Conservation (phyloP, 495 filamentous ascomycete species). For the Lasiosphaeris hirsuta region DNA sequence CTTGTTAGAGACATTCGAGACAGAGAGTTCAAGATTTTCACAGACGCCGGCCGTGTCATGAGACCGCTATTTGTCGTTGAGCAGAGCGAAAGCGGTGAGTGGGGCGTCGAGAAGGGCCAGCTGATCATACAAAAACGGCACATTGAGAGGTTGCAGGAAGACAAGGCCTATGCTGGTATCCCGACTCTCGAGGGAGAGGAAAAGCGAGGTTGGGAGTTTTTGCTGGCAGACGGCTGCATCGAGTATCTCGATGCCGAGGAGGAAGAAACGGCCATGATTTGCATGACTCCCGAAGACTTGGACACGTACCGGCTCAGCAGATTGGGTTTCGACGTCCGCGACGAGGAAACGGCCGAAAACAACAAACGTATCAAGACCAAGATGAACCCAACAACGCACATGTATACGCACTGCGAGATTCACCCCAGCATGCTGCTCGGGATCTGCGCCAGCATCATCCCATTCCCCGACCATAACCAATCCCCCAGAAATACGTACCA, state of each 20-base stretch:
- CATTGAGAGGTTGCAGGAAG: constrained; percentile 58
- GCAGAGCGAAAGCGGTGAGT: constrained; percentile 63
- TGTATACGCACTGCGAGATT: constrained; percentile 97
- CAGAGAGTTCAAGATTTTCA: constrained; percentile 97
- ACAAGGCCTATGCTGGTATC: constrained; percentile 55
- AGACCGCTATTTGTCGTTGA: constrained; percentile 83
- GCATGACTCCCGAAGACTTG: constrained; percentile 95
- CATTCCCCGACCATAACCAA: constrained; percentile 98
- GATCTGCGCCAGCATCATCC: constrained; percentile 98
- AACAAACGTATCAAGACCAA: constrained; percentile 84
- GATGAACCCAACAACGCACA: constrained; percentile 75
- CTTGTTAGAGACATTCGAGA: constrained; percentile 93
- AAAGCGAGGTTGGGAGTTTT: constrained; percentile 76
- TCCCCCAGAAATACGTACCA: constrained; percentile 99
- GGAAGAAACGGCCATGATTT: constrained; percentile 97
- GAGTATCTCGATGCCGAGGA: constrained; percentile 98
- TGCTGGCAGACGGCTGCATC: constrained; percentile 76
- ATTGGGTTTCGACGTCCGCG: constrained; percentile 50
- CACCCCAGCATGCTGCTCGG: constrained; percentile 98
- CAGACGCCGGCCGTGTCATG: constrained; percentile 91
- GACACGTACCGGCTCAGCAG: constrained; percentile 57
- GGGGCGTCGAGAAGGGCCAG: constrained; percentile 66
- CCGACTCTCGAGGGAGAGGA: constrained; percentile 40
- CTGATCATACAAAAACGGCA: constrained; percentile 82
- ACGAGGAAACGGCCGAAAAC: constrained; percentile 32